These are phyloP conservation scores for Populus euphratica DNA, from an alignment of 345 rosid genomes.

Conservation along the genomic window DNA sequence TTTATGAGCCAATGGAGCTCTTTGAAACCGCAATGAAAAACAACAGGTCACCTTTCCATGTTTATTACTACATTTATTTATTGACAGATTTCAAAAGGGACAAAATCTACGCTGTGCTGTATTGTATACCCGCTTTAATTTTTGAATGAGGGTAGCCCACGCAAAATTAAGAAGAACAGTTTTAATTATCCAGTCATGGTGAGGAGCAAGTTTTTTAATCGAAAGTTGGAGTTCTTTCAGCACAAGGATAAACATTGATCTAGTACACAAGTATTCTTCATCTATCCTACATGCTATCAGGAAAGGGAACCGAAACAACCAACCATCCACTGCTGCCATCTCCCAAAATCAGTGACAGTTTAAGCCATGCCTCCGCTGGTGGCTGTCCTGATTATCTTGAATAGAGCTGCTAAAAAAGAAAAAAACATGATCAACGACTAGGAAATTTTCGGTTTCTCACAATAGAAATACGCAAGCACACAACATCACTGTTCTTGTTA, in stretches of 20 bases:
- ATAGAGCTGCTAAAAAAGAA: conserved; percentile 56
- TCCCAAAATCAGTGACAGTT: not conserved
- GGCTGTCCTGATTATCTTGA: conserved; percentile 91
- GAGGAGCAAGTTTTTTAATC: not conserved
- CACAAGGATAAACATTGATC: not conserved
- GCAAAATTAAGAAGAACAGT: not conserved
- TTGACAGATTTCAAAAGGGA: too few species aligned
- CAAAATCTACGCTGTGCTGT: too few species aligned
- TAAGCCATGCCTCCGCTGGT: conserved; percentile 28
- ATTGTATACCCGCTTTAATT: too few species aligned
- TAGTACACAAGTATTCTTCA: not conserved
- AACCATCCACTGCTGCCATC: not conserved
- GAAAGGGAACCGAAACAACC: not conserved
- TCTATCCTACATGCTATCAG: not conserved
- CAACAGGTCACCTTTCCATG: too few species aligned
- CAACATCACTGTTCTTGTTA: not conserved
- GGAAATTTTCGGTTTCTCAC: not conserved
- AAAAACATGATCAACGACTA: conserved; percentile 44
- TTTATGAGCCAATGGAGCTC: too few species aligned
- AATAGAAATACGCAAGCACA: not conserved
- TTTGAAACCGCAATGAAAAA: too few species aligned
- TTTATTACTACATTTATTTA: too few species aligned
- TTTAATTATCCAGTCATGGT: not conserved
- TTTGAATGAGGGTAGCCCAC: too few species aligned
- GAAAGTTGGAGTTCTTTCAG: not conserved